phyloP scores from a whole-genome alignment of 495 filamentous ascomycete species.

The Aspergillus campestris region DNA sequence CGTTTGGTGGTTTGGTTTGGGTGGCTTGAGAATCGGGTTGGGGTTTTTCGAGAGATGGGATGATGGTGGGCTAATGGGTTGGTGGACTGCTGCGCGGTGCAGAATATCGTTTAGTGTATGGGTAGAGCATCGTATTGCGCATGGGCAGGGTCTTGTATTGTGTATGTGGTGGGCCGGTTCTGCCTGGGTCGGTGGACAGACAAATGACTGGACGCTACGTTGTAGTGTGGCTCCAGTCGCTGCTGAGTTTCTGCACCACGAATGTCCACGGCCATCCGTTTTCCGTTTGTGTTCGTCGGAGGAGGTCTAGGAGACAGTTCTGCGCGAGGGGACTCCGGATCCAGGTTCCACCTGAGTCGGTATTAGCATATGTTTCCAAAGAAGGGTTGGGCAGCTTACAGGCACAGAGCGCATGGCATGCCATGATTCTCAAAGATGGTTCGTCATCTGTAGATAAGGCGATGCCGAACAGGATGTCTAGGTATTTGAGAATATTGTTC shows the following conservation, averaged over 20 bases:
- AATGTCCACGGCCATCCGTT: conserved; percentile 21
- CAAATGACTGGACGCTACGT: background rate
- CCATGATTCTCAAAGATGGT: conserved; percentile 30
- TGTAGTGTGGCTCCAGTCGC: conserved; percentile 10
- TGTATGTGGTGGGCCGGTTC: no score
- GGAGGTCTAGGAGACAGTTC: conserved; percentile 14
- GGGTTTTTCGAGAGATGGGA: no score
- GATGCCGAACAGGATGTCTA: conserved; percentile 32
- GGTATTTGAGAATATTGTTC: conserved; percentile 22
- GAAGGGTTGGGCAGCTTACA: conserved; percentile 15
- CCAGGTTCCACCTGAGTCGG: conserved; percentile 24
- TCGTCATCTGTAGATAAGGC: conserved; percentile 32
- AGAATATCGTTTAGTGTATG: no score
- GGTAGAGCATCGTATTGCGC: no score
- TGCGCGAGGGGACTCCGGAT: conserved; percentile 18
- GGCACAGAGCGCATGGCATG: conserved; percentile 31
- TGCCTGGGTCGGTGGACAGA: no score
- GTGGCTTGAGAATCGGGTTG: no score
- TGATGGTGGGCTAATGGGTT: no score
- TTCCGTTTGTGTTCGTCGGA: conserved; percentile 17
- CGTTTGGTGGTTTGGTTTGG: no score
- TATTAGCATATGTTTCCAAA: background rate
- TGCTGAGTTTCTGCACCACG: conserved; percentile 10
- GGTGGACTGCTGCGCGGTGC: no score
- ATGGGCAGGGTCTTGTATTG: no score